Evolutionary conservation across 2,329 filamentous ascomycete species (phyloP), one percentile per base, ranked within the genome.

Genomic region (Colletotrichum somersetense): DNA sequence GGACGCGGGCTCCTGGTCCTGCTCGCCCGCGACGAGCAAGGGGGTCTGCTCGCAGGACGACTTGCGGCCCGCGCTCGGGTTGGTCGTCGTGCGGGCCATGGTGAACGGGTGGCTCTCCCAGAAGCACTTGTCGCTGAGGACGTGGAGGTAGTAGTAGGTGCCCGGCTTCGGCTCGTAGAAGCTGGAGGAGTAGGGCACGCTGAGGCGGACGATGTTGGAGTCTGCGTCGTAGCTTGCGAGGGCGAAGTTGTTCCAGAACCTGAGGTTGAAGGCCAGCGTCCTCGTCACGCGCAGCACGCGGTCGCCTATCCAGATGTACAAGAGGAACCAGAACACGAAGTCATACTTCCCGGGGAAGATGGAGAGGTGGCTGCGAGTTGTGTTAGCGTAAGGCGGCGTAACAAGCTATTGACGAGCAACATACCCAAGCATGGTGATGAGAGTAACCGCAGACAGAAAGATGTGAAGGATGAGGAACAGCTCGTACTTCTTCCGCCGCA

Each of bases 71-170:
- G 50, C 30, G 7, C 62, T 53, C 56, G 0, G 46, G 62, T 12
- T 76, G 35, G 1, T 66, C 67, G 35, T 75, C 63, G 44, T 77
- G 11, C 77, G 78, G 1, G 83, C 83, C 14, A 87, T 81, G 0
- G 85, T 87, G 63, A 87, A 87, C 0, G 86, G 86, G 56, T 87
- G 86, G 69, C 83, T 86, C 70, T 87, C 84, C 86, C 85, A 87
- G 63, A 81, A 81, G 0, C 79, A 76, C 16, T 77, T 67, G 30
- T 80, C 80, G 59, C 83, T 79, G 5, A 86, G 79, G 8, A 85
- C 77, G 59, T 84, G 82, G 1, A 87, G 73, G 66, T 85, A 87
- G 74, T 84, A 87, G 74, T 81, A 86, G 0, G 83, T 85, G 0
- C 85, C 85, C 0, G 85, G 80, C 0, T 74, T 71, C 2, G 81